These are phyloP conservation scores for Ophiosphaerella korrae DNA, from an alignment of 2,329 filamentous ascomycete genomes.

Conservation along the genomic window DNA sequence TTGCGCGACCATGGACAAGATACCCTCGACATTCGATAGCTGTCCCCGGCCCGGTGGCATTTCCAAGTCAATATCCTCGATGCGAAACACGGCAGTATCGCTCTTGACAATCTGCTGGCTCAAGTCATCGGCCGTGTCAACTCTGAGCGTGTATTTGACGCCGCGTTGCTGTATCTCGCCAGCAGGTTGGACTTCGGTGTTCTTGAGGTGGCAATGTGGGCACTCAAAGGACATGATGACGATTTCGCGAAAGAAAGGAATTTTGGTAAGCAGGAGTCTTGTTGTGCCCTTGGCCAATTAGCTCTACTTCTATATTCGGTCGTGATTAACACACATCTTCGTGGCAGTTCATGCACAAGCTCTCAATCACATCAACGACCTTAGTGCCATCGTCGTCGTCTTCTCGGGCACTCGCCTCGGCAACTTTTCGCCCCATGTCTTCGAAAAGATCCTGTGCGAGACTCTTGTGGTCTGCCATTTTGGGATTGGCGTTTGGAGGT, in stretches of 20 bases:
- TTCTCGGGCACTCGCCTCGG: conserved; percentile 45
- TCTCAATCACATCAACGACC: conserved; percentile 60
- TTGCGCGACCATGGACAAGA: conserved; percentile 76
- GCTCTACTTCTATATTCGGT: conserved; percentile 5
- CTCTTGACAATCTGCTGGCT: conserved; percentile 90
- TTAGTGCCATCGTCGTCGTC: conserved; percentile 49
- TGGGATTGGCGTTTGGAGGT: conserved; percentile 6
- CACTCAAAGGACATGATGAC: conserved; percentile 97
- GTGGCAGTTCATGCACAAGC: conserved; percentile 61
- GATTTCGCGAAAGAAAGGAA: conserved; percentile 96
- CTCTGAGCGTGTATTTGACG: conserved; percentile 78
- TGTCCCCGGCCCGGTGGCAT: conserved; percentile 90
- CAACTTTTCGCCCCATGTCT: conserved; percentile 58
- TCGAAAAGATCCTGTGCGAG: conserved; percentile 57
- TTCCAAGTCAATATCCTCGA: conserved; percentile 91
- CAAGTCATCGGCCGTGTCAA: conserved; percentile 75
- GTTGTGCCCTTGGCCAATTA: conserved; percentile 72
- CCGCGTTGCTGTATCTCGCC: conserved; percentile 91
- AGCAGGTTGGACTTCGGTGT: conserved; percentile 92
- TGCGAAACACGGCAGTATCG: conserved; percentile 81
- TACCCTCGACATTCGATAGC: conserved; percentile 90
- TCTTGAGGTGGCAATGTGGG: conserved; percentile 84
- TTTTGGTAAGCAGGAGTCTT: conserved; percentile 83
- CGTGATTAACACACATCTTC: conserved; percentile 47
- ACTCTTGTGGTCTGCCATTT: conserved; percentile 44